Conservation (phyloP, 352 stramenopile species). For the Phytophthora hibernalis region DNA sequence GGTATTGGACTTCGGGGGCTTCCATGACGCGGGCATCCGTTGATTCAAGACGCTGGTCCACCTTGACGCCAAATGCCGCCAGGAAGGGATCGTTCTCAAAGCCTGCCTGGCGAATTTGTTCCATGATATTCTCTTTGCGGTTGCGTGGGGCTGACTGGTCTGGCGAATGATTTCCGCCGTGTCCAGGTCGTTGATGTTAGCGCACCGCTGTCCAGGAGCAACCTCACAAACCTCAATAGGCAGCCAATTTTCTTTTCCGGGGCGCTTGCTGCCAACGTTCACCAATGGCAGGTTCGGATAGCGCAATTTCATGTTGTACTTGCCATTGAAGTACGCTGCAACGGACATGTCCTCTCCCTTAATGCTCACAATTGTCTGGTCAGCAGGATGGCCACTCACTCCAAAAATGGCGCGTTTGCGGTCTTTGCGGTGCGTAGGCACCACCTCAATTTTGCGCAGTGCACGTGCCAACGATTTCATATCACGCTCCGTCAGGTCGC, state of each 20-base stretch:
- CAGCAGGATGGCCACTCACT: conserved; percentile 40
- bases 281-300: conserved; percentile 75
- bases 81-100: conserved; percentile 78
- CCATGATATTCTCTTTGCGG: conserved; percentile 60
- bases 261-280: conserved; percentile 62
- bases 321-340: conserved; percentile 56
- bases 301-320: conserved; percentile 61
- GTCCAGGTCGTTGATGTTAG: conserved; percentile 79
- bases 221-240: conserved; percentile 85
- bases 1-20: conserved; percentile 67
- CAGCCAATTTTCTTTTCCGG: conserved; percentile 57
- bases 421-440: conserved; percentile 53
- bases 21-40: conserved; percentile 55
- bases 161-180: conserved; percentile 84
- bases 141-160: conserved; percentile 56
- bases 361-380: conserved; percentile 54
- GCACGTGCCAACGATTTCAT: conserved; percentile 39
- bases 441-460: conserved; percentile 57
- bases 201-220: conserved; percentile 67
- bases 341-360: conserved; percentile 58
- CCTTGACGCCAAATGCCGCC: conserved; percentile 60
- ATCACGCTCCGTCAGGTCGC: conserved; percentile 22
- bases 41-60: conserved; percentile 53
- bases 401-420: conserved; percentile 53
- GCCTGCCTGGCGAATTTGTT: conserved; percentile 62